phyloP scores from a whole-genome alignment of 176 grass and related monocot genomes.

The Musa itinerans region DNA sequence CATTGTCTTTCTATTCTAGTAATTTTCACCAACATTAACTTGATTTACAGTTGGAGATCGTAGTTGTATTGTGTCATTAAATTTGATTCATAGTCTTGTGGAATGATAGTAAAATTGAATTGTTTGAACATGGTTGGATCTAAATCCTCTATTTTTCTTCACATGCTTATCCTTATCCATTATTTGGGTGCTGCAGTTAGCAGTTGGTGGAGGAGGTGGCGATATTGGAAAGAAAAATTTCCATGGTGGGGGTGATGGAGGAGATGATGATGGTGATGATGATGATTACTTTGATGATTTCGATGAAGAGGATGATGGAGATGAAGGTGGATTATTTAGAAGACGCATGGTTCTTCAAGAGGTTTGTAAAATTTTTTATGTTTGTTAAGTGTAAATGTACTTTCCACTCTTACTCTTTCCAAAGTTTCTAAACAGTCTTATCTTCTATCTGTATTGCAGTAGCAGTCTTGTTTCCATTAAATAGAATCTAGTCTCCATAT shows the following conservation, averaged over 20 bases:
- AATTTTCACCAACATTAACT: not conserved
- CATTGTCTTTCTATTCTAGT: no score
- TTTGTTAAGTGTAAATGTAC: not conserved
- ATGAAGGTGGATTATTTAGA: conserved; percentile 79
- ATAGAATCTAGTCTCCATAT: not conserved
- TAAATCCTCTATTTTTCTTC: not conserved
- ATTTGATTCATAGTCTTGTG: not conserved
- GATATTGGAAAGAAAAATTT: conserved; percentile 91
- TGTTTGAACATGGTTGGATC: not conserved
- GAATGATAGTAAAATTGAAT: not conserved
- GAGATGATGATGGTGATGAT: conserved; percentile 91
- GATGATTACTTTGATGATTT: conserved; percentile 98
- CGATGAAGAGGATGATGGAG: conserved; percentile 82
- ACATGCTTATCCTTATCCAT: conserved; percentile 2
- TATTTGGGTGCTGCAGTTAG: conserved; percentile 34
- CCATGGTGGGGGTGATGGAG: conserved; percentile 90
- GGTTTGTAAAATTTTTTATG: conserved; percentile 33
- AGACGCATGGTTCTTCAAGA: conserved; percentile 68
- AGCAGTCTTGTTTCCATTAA: not conserved
- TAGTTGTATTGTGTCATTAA: not conserved
- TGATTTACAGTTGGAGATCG: not conserved
- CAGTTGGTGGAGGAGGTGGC: conserved; percentile 85
- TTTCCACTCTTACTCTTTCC: no score
- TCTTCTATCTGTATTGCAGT: not conserved
- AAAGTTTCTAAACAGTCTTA: not conserved